Conservation (phyloP, 306 rosid genomes). For the Glycine tomentella region DNA sequence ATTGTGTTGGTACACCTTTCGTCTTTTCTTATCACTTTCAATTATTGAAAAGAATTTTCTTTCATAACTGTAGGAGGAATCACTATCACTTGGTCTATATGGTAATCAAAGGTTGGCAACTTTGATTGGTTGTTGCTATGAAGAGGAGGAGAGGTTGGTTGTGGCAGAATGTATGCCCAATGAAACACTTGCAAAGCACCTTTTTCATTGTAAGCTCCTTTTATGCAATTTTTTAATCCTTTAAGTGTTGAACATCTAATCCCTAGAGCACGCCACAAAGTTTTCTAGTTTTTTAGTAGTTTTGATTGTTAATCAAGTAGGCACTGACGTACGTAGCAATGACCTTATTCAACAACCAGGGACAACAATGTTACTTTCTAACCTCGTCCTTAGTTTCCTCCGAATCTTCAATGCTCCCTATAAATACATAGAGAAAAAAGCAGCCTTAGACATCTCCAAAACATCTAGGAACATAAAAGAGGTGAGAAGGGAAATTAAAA, state of each 20-base stretch:
- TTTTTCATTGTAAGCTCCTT: slow-evolving; percentile 69
- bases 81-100: slow-evolving; percentile 80
- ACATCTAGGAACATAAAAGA: too few relatives aligned
- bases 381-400: too few relatives aligned
- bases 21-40: slow-evolving; percentile 33
- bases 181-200: slow-evolving; percentile 86
- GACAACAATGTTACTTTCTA: too few relatives aligned
- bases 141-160: slow-evolving; percentile 82
- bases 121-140: slow-evolving; percentile 70
- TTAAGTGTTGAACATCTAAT: slow-evolving; percentile 17
- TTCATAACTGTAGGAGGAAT: slow-evolving; percentile 67
- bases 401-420: too few relatives aligned
- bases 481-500: too few relatives aligned
- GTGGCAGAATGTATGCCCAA: slow-evolving; percentile 84
- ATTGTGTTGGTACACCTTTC: slow-evolving; percentile 1
- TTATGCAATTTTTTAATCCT: background rate
- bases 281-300: too few relatives aligned
- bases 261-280: too few relatives aligned
- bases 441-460: too few relatives aligned
- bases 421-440: too few relatives aligned
- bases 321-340: too few relatives aligned
- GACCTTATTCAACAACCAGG: too few relatives aligned
- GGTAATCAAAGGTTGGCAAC: slow-evolving; percentile 76
- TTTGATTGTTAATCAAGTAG: too few relatives aligned
- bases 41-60: slow-evolving; percentile 20